These are phyloP conservation scores for Fusarium sulawesiense DNA, from an alignment of 2,329 filamentous ascomycete genomes.

Conservation along the genomic window DNA sequence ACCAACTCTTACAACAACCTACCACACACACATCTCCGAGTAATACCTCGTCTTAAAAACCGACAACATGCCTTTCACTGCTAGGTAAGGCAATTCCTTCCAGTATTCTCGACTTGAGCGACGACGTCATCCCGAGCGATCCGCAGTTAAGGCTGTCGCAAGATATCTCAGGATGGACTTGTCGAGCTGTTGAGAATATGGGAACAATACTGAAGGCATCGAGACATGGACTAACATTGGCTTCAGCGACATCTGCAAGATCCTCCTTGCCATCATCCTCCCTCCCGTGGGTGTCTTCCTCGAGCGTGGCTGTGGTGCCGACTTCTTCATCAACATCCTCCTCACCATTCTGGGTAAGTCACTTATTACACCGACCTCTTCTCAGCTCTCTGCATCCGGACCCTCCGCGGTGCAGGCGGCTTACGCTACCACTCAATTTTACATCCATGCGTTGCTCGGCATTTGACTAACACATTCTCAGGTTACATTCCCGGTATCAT, in stretches of 20 bases:
- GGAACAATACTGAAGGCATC: neutral
- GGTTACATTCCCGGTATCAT: constrained; percentile 83
- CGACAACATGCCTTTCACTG: constrained; percentile 68
- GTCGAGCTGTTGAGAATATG: neutral
- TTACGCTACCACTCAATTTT: neutral
- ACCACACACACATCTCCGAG: constrained; percentile 22
- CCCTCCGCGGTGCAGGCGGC: constrained; percentile 51
- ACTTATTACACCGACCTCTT: constrained; percentile 5
- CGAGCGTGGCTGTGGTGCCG: constrained; percentile 87
- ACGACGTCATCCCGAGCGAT: constrained; percentile 39
- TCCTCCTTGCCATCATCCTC: constrained; percentile 88
- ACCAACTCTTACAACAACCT: neutral
- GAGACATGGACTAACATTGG: constrained; percentile 16
- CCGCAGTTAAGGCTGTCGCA: constrained; percentile 25
- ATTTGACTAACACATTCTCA: constrained; percentile 41
- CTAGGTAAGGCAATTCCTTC: constrained; percentile 58
- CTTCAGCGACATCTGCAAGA: constrained; percentile 69
- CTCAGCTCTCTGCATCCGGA: constrained; percentile 47
- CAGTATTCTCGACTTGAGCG: constrained; percentile 1
- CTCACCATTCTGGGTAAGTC: constrained; percentile 76
- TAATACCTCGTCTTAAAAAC: constrained; percentile 29
- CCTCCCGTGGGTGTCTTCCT: constrained; percentile 94
- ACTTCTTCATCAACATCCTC: constrained; percentile 92
- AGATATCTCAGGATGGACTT: neutral
- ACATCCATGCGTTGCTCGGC: constrained; percentile 2